A percentile compares a stretch with the other conserved stretches of the same genome.
phyloP scores from a whole-genome alignment of 1,284 basidiomycete species.

The Rhodotorula sp. region DNA sequence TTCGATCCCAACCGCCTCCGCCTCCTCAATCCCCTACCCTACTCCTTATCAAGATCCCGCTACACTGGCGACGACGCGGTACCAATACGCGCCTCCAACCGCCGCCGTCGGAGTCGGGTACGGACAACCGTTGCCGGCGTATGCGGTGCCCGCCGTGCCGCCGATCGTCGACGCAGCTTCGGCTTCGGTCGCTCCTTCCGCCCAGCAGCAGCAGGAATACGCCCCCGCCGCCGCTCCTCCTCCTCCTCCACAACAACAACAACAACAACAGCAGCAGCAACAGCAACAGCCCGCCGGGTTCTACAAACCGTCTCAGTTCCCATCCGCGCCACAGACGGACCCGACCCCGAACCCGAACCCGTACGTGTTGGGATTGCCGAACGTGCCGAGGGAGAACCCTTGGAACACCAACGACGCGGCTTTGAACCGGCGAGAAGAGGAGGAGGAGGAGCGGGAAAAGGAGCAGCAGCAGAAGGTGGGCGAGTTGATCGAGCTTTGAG shows the following conservation, averaged over 20 bases:
- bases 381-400: conserved; percentile 14
- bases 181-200: background rate
- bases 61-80: background rate
- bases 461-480: conserved; percentile 23
- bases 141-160: conserved; percentile 5
- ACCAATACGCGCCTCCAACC: conserved; percentile 2
- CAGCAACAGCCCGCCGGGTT: conserved; percentile 21
- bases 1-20: background rate
- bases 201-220: background rate
- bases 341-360: background rate
- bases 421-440: too few relatives aligned
- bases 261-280: background rate
- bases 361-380: conserved; percentile 18
- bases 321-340: conserved; percentile 12
- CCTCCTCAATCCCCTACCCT: background rate
- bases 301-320: conserved; percentile 37
- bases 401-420: background rate
- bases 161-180: background rate
- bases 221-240: background rate
- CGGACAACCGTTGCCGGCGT: conserved; percentile 23
- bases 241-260: background rate
- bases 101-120: background rate
- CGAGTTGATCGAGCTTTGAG: conserved; percentile 36
- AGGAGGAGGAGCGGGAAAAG: conserved; percentile 1
- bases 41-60: background rate